phyloP scores from a whole-genome alignment of 2,329 filamentous ascomycete species.

The Aspergillus fumigatiaffinis region DNA sequence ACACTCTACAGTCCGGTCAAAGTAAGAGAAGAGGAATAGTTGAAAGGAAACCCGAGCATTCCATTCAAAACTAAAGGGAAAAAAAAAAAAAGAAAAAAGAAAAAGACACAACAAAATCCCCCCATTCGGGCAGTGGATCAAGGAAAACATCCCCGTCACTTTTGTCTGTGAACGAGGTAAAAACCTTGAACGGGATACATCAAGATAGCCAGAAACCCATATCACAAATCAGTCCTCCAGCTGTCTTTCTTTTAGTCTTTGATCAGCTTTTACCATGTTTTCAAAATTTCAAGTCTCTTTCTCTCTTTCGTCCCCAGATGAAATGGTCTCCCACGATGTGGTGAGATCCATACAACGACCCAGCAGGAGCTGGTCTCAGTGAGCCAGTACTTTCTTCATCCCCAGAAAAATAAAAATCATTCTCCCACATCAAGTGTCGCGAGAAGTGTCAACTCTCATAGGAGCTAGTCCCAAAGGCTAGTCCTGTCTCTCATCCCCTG shows the following conservation, averaged over 20 bases:
- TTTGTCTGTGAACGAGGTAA: slow-evolving; percentile 11
- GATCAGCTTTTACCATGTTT: background rate
- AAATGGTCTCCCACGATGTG: background rate
- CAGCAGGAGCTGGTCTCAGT: background rate
- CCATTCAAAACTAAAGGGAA: background rate
- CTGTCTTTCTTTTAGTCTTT: background rate
- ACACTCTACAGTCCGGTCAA: background rate
- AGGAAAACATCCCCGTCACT: slow-evolving; percentile 17
- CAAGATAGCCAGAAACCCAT: background rate
- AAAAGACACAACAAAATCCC: slow-evolving; percentile 6
- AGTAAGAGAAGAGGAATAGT: background rate
- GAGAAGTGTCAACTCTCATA: too few relatives aligned
- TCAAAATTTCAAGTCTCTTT: background rate
- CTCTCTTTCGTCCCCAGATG: background rate
- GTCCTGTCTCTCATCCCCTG: too few relatives aligned
- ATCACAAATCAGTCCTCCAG: background rate
- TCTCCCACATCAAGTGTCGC: too few relatives aligned
- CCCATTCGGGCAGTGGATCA: slow-evolving; percentile 20
- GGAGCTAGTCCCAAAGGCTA: too few relatives aligned
- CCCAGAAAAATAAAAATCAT: background rate
- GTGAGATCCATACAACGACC: background rate
- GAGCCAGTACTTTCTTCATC: background rate
- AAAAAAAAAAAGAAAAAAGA: background rate
- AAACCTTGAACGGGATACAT: slow-evolving; percentile 18
- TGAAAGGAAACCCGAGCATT: background rate